Base-by-base conservation (phyloP, 805 yeast genomes). In the Tetrapisispora namnaoensis region DNA sequence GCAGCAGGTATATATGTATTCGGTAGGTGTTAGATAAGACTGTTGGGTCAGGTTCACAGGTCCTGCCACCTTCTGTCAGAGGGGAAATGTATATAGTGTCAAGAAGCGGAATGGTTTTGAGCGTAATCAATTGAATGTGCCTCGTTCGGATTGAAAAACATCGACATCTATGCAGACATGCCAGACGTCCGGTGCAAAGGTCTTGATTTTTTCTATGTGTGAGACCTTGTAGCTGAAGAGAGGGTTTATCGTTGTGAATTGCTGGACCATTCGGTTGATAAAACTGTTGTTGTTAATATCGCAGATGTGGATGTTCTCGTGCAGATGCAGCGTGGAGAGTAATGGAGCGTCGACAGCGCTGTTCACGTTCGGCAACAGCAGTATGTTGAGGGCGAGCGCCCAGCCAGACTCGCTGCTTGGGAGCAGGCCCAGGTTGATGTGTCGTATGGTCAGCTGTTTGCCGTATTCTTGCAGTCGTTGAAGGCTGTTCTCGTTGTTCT, bases 161-260 rank as follows among this genome's bases (percentile, higher is more conserved):
- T 60, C 60, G 9, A 63, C 51, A 43, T 79, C 83, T 2, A 74
- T 69, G 42, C 86, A 85, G 1, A 85, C 68, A 55, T 87, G 96
- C 82, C 86, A 82, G 1, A 88, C 80, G 44, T 83, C 91, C 0
- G 96, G 96, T 0, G 95, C 95, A 71, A 81, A 87, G 0, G 91
- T 84, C 66, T 87, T 88, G 48, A 88, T 85, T 54, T 70, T 76
- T 53, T 84, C 87, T 10, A 82, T 51, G 51, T 78, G 80, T 1
- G 39, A 24, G 5, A 58, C 46, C 3, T 34, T 30, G 43, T 52
- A 56, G 13, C 30, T 18, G 44, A 49, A 52, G 11, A 27, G 13
- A 28, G 46, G 41, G 6, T 49, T 43, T 13, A 51, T 28, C 9
- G 17, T 18, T 2, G 21, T 10, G 3, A 49, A 16, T 9, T 41